phyloP scores from a whole-genome alignment of 257 asterid genomes.

The Ilex aquifolium region DNA sequence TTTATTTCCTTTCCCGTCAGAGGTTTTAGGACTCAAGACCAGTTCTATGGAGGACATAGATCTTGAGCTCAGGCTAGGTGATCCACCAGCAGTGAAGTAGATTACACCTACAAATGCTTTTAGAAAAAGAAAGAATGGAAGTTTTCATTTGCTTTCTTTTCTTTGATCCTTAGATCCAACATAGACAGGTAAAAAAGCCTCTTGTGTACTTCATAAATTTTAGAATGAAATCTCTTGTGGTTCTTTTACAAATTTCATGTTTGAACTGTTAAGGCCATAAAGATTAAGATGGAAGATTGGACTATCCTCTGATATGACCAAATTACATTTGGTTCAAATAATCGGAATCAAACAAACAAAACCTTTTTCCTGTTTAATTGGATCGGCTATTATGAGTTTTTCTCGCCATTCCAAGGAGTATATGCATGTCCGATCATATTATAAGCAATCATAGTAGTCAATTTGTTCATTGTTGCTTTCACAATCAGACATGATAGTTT shows the following conservation, averaged over 20 bases:
- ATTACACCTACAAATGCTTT: not conserved
- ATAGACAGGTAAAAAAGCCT: not conserved
- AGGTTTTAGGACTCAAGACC: constrained; percentile 3
- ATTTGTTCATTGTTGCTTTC: too few relatives aligned
- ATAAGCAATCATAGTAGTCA: too few relatives aligned
- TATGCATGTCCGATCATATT: too few relatives aligned
- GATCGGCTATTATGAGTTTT: too few relatives aligned
- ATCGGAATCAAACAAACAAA: too few relatives aligned
- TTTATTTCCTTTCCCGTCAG: constrained; percentile 9
- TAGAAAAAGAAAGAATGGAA: not conserved
- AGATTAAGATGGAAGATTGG: too few relatives aligned
- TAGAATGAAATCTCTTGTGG: not conserved
- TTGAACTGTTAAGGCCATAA: not conserved
- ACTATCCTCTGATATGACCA: too few relatives aligned
- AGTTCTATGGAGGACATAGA: constrained; percentile 42
- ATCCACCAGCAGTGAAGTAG: constrained; percentile 34
- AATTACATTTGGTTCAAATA: too few relatives aligned
- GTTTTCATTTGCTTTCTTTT: not conserved
- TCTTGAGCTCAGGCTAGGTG: constrained; percentile 77
- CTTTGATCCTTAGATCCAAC: constrained; percentile 8
- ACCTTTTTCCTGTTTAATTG: too few relatives aligned
- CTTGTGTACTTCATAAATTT: not conserved
- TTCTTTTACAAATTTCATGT: not conserved
- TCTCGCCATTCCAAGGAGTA: too few relatives aligned
- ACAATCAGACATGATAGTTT: too few relatives aligned